Evolutionary conservation across 2,329 filamentous ascomycete genomes (phyloP).

Genomic region (Fusarium sp.): DNA sequence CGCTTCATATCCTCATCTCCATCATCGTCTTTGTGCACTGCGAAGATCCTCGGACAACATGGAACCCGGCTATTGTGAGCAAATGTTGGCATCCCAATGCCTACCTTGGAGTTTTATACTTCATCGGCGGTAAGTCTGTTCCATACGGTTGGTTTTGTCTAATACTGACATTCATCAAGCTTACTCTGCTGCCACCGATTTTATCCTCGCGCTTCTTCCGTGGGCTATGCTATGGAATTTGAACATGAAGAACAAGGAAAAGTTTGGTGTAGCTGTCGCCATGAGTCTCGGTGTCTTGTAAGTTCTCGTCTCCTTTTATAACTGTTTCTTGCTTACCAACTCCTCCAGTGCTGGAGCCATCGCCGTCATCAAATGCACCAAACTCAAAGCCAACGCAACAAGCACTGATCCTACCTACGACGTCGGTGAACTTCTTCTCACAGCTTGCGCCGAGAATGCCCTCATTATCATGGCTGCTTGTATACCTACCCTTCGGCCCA

Average conservation of each 20-base stretch:
- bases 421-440: conserved; percentile 23
- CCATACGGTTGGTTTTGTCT: fast-evolving
- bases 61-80: conserved; percentile 29
- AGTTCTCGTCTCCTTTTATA: fast-evolving
- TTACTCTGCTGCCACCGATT: conserved; percentile 30
- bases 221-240: conserved; percentile 34
- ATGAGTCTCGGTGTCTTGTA: conserved; percentile 35
- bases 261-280: conserved; percentile 26
- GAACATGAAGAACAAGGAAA: conserved; percentile 35
- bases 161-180: background rate
- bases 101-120: conserved; percentile 26
- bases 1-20: conserved; percentile 19
- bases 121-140: conserved; percentile 9
- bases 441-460: conserved; percentile 27
- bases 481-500: conserved; percentile 15
- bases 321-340: fast-evolving
- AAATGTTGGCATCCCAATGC: conserved; percentile 26
- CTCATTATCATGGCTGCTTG: conserved; percentile 30
- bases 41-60: conserved; percentile 23
- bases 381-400: conserved; percentile 28
- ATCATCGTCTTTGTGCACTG: conserved; percentile 22
- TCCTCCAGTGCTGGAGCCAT: conserved; percentile 8
- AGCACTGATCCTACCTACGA: conserved; percentile 28
- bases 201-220: conserved; percentile 20
- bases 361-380: conserved; percentile 30